Base-by-base conservation (phyloP, 2,329 filamentous ascomycete species). In the Phyllosticta paracitricarpa region DNA sequence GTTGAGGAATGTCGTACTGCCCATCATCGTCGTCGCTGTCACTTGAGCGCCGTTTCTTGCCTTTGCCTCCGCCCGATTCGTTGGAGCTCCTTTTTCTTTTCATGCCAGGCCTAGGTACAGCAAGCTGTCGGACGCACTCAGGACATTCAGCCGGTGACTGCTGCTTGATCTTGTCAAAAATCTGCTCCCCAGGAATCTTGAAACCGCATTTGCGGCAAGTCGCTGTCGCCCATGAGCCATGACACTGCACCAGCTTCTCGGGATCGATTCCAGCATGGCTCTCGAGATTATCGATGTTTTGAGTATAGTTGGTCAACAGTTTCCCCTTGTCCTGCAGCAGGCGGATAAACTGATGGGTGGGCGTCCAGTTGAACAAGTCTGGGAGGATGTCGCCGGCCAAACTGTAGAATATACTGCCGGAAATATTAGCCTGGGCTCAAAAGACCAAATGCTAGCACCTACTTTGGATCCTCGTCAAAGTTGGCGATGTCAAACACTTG, bases 241-340 rank as follows among this genome's bases (percentile, higher is more conserved):
- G 94, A 72, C 94, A 97, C 75, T 99, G 93, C 28, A 99, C 88
- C 19, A 97, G 82, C 70, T 94, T 96, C 35, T 89, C 86, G 1
- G 84, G 82, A 24, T 80, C 76, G 63, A 99, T 89, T 24, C 94
- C 94, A 0, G 93, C 93, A 69, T 89, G 86, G 64, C 86, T 83
- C 74, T 99, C 93, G 58, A 97, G 85, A 68, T 97, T 97, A 78
- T 99, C 94, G 70, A 99, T 97, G 74, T 99, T 99, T 73, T 99
- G 94, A 0, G 94, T 96, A 78, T 97, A 99, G 76, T 97, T 97
- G 52, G 92, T 97, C 63, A 97, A 83, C 6, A 99, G 83, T 74
- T 96, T 96, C 66, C 84, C 86, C 73, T 91, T 89, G 67, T 93
- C 83, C 74, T 99, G 89, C 40, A 99, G 82, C 68, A 97, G 81